Evolutionary conservation across 2,329 filamentous ascomycete species (phyloP).

Genomic region (Triangularia verruculosa): DNA sequence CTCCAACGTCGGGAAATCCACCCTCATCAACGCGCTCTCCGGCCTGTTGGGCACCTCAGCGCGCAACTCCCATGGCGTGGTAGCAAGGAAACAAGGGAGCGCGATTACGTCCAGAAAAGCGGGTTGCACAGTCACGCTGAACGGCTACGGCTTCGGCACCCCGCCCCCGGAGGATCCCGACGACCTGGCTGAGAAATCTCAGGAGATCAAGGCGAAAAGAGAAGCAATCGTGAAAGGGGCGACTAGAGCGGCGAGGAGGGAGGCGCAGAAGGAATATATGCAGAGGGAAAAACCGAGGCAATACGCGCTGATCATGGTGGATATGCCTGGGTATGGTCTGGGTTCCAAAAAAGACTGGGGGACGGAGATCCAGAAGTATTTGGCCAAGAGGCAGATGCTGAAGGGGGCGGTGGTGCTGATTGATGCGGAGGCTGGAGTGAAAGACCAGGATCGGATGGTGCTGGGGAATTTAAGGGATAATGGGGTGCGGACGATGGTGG

Average conservation of each 20-base stretch:
- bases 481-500: constrained; percentile 45
- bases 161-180: constrained; percentile 14
- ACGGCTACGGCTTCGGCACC: constrained; percentile 54
- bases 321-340: constrained; percentile 39
- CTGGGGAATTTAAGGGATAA: constrained; percentile 46
- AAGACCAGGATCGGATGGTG: constrained; percentile 46
- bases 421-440: constrained; percentile 51
- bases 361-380: constrained; percentile 49
- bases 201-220: constrained; percentile 23
- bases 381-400: constrained; percentile 45
- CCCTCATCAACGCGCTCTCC: constrained; percentile 78
- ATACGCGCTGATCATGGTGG: constrained; percentile 46
- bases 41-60: constrained; percentile 38
- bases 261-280: background rate
- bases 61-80: constrained; percentile 29
- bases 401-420: constrained; percentile 53
- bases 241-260: constrained; percentile 23
- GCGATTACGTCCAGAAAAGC: constrained; percentile 51
- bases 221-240: constrained; percentile 2
- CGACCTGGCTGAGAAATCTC: background rate
- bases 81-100: constrained; percentile 44
- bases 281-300: constrained; percentile 40
- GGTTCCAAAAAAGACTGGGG: constrained; percentile 48
- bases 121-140: constrained; percentile 54
- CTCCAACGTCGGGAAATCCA: constrained; percentile 87